These are phyloP conservation scores for Phytophthora chlamydospora DNA, from an alignment of 352 stramenopile genomes.

Conservation along the genomic window DNA sequence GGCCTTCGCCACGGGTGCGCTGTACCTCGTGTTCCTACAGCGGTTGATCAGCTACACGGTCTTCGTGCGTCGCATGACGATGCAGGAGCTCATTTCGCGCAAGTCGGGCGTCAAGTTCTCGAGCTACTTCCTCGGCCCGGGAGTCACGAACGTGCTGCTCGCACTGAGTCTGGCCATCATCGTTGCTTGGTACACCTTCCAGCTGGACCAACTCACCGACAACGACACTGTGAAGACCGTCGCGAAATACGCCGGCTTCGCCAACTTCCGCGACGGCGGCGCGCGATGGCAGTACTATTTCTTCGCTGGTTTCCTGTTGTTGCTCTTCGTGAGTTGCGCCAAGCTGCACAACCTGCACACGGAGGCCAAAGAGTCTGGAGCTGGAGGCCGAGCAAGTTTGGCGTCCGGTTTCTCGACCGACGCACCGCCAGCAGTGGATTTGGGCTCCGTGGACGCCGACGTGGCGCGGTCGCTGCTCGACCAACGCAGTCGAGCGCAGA, in stretches of 20 bases:
- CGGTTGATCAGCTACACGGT: slow-evolving; percentile 76
- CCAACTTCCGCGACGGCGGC: slow-evolving; percentile 48
- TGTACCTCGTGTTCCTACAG: slow-evolving; percentile 66
- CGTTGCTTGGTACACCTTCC: slow-evolving; percentile 54
- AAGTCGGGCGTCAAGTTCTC: slow-evolving; percentile 32
- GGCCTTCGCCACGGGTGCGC: slow-evolving; percentile 53
- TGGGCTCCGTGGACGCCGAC: slow-evolving; percentile 35
- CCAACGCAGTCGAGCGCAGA: slow-evolving; percentile 30
- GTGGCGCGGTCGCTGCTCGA: slow-evolving; percentile 39
- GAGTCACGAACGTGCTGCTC: slow-evolving; percentile 51
- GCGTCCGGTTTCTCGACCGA: slow-evolving; percentile 22
- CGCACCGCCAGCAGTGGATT: slow-evolving; percentile 24
- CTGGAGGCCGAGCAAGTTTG: slow-evolving; percentile 13
- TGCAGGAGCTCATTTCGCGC: slow-evolving; percentile 56
- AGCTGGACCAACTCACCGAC: slow-evolving; percentile 48
- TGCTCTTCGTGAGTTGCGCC: slow-evolving; percentile 65
- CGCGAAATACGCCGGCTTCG: slow-evolving; percentile 65
- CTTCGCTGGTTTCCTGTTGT: slow-evolving; percentile 56
- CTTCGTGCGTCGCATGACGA: slow-evolving; percentile 59
- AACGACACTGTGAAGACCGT: slow-evolving; percentile 39
- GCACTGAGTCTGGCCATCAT: slow-evolving; percentile 54
- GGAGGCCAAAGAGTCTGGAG: slow-evolving; percentile 17
- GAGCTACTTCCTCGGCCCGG: slow-evolving; percentile 54
- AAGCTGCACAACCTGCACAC: slow-evolving; percentile 76
- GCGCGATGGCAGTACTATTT: slow-evolving; percentile 75